These are phyloP conservation scores for Larix sibirica DNA, from an alignment of 83 land plant species.

Conservation along the genomic window DNA sequence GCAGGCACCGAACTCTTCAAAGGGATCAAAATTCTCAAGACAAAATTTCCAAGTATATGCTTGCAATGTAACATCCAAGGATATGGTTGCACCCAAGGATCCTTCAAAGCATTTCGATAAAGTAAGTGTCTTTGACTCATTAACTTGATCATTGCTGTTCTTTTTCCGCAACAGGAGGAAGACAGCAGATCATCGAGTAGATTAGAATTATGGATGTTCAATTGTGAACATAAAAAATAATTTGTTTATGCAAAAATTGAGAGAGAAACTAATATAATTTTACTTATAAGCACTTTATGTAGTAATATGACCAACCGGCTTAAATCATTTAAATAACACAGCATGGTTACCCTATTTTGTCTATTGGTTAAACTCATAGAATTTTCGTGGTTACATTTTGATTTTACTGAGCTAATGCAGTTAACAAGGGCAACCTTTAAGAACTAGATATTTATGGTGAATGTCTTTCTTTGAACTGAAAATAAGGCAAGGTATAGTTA, in stretches of 20 bases:
- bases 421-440: background rate
- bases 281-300: background rate
- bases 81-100: constrained; percentile 90
- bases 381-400: background rate
- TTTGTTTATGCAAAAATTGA: no score
- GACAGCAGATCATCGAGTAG: background rate
- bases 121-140: constrained; percentile 29
- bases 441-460: background rate
- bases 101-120: constrained; percentile 67
- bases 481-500: background rate
- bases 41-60: constrained; percentile 86
- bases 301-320: background rate
- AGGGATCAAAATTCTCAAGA: constrained; percentile 28
- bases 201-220: no score
- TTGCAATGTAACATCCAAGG: constrained; percentile 73
- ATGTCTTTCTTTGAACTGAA: background rate
- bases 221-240: no score
- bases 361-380: background rate
- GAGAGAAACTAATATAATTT: background rate
- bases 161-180: background rate
- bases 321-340: background rate
- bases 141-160: background rate
- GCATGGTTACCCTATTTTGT: no score
- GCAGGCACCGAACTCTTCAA: background rate
- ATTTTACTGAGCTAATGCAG: background rate